Percentiles rank a stretch among this genome's conserved stretches.
These are phyloP conservation scores for Tricholoma bakamatsutake DNA, from an alignment of 768 basidiomycete species.

Conservation along the genomic window DNA sequence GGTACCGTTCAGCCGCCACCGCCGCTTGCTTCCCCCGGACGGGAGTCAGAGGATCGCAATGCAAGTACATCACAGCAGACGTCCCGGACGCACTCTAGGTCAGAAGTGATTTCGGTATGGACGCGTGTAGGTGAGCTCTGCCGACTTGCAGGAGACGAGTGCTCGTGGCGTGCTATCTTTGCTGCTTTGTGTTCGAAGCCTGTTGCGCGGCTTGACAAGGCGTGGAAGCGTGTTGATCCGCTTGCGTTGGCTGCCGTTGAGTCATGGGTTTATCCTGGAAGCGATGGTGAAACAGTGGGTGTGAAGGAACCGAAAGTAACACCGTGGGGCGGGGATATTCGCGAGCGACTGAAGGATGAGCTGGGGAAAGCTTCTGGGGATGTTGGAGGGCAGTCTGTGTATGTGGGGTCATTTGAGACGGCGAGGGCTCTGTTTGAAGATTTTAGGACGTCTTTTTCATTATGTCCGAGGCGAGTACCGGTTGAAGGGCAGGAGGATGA, in stretches of 20 bases:
- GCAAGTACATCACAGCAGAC: slow-evolving; percentile 23
- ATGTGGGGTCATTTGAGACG: slow-evolving; percentile 32
- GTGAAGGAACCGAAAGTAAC: slow-evolving; percentile 44
- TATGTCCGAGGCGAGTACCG: slow-evolving; percentile 40
- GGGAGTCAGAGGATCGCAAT: slow-evolving; percentile 26
- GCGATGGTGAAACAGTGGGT: slow-evolving; percentile 24
- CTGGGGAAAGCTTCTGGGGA: slow-evolving; percentile 40
- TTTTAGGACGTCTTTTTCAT: slow-evolving; percentile 42
- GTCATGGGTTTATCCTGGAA: slow-evolving; percentile 52
- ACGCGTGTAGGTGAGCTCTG: slow-evolving; percentile 68
- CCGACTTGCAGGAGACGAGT: slow-evolving; percentile 68
- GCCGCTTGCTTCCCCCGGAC: slow-evolving; percentile 18
- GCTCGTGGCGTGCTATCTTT: slow-evolving; percentile 72
- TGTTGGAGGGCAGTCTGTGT: slow-evolving; percentile 38
- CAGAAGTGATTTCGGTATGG: slow-evolving; percentile 72
- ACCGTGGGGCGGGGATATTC: slow-evolving; percentile 66
- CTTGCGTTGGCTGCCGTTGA: slow-evolving; percentile 54
- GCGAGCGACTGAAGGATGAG: slow-evolving; percentile 38
- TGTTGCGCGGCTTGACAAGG: slow-evolving; percentile 71
- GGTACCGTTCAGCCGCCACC: slow-evolving; percentile 14
- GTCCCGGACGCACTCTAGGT: slow-evolving; percentile 63
- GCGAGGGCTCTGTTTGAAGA: slow-evolving; percentile 46
- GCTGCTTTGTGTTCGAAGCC: slow-evolving; percentile 68
- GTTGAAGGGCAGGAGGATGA: slow-evolving; percentile 35
- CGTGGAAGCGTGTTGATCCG: slow-evolving; percentile 70